Evolutionary conservation across 2,329 filamentous ascomycete genomes (phyloP).

Genomic region (Pyrenophora graminea): DNA sequence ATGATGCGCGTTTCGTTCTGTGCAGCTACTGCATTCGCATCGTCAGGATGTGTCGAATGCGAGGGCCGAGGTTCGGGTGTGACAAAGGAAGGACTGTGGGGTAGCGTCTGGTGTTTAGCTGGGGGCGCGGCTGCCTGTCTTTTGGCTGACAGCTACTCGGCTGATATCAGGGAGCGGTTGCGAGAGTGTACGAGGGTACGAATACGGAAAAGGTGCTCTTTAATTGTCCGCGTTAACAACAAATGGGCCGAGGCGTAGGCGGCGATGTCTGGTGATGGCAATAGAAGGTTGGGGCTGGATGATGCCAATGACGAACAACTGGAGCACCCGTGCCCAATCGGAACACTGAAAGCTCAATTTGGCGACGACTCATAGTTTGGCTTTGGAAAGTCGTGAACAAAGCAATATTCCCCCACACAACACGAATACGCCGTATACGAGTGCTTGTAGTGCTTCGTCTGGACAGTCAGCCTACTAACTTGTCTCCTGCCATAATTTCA

Average conservation of each 20-base stretch:
- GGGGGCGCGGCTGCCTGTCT: conserved; percentile 4
- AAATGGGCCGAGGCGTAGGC: conserved; percentile 7
- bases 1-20: conserved; percentile 40
- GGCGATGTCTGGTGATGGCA: conserved; percentile 4
- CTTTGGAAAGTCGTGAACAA: conserved; percentile 5
- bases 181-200: not conserved
- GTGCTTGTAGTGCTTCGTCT: not conserved
- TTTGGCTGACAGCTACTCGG: not conserved
- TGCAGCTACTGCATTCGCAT: conserved; percentile 41
- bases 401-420: conserved; percentile 3
- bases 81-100: conserved; percentile 42
- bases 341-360: conserved; percentile 14
- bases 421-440: not conserved
- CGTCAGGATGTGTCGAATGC: conserved; percentile 30
- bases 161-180: not conserved
- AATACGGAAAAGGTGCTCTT: conserved; percentile 1
- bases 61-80: conserved; percentile 44
- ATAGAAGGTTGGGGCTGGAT: conserved; percentile 42
- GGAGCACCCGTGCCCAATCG: conserved; percentile 15
- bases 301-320: conserved; percentile 18
- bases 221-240: not conserved
- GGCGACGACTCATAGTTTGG: conserved; percentile 9
- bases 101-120: conserved; percentile 7
- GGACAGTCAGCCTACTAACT: not conserved
- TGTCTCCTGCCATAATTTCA: not conserved